Percentiles rank a stretch among this genome's conserved stretches.
Conservation (phyloP, 1,284 basidiomycete species). For the Microbotryum silenes-acaulis region DNA sequence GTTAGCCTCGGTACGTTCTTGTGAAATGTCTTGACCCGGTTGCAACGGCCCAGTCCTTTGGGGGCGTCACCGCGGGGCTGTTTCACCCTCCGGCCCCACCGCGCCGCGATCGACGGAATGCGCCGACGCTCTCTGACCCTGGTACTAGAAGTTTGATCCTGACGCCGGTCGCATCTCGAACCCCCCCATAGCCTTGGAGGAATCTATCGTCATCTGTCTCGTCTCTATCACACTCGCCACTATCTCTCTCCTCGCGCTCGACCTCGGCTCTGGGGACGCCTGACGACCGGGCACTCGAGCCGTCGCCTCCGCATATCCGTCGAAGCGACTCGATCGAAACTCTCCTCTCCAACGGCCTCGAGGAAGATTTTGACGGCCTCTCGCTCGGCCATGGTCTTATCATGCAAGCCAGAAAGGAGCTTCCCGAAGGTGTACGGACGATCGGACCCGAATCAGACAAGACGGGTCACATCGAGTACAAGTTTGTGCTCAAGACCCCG, state of each 20-base stretch:
- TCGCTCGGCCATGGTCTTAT: background rate
- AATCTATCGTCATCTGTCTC: conserved; percentile 3
- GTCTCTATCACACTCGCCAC: conserved; percentile 13
- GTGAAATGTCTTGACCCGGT: too few relatives aligned
- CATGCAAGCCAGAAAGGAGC: background rate
- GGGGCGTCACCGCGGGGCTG: background rate
- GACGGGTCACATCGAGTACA: conserved; percentile 58
- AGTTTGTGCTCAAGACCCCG: conserved; percentile 66
- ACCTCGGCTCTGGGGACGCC: background rate
- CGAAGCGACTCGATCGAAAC: conserved; percentile 1
- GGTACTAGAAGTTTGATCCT: too few relatives aligned
- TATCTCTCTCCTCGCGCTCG: conserved; percentile 3
- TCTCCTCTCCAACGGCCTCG: conserved; percentile 8
- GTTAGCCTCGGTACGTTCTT: conserved; percentile 14
- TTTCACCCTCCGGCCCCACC: background rate
- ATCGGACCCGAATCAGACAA: conserved; percentile 23
- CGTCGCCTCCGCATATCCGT: background rate
- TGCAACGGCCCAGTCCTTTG: too few relatives aligned
- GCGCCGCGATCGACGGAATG: background rate
- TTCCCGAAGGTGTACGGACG: background rate
- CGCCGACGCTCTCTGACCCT: too few relatives aligned
- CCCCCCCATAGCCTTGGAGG: conserved; percentile 3
- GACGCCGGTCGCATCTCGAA: background rate
- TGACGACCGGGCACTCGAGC: background rate
- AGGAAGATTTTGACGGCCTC: conserved; percentile 6